Base-by-base conservation (phyloP, 2,329 filamentous ascomycete species). In the Arachnopeziza araneosa region DNA sequence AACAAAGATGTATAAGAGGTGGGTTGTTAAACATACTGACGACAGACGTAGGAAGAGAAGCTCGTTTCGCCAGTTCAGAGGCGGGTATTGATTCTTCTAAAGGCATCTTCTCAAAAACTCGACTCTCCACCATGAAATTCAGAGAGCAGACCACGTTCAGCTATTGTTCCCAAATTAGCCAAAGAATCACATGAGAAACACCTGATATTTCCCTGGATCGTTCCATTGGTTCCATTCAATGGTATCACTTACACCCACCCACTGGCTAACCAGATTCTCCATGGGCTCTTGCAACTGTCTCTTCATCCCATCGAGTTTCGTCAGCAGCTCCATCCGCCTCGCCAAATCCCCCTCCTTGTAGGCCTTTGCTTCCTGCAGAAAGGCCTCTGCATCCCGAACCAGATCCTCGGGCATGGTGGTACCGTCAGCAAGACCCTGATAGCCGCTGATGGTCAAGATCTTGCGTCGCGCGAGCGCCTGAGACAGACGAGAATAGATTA, bases 1-100 rank as follows among this genome's bases (percentile, higher is more conserved):
- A 44, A 19, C 17, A 12, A 24, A 24, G 19, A 30, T 53, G 23
- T 23, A 9, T 22, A n/a, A n/a, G 7, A 17, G 54, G 17, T 23
- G 9, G 30, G 21, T 12, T 24, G 10, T n/a, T 21, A 6, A 50
- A 59, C 63, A 22, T 57, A 67, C 66, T 63, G 49, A 69, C 63
- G 6, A 63, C 60, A 32, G 52, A 59, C 21, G 57, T 58, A 19
- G 66, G 63, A 19, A 64, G 44, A 8, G 64, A 64, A 26, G 62
- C 56, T 36, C 22, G 26, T 24, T 36, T 50, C 32, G 24, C 44
- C 36, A 44, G 50, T 14, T 52, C 50, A 6, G 21, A 23, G 17
- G 50, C 54, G 2, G 54, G 22, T 44, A 55, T 55, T n/a, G 19
- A 8, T 6, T 24, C 54, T 44, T 55, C 19, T 23, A 44, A 22